Base-by-base conservation (phyloP, 2,329 filamentous ascomycete genomes). In the Sclerotinia borealis region DNA sequence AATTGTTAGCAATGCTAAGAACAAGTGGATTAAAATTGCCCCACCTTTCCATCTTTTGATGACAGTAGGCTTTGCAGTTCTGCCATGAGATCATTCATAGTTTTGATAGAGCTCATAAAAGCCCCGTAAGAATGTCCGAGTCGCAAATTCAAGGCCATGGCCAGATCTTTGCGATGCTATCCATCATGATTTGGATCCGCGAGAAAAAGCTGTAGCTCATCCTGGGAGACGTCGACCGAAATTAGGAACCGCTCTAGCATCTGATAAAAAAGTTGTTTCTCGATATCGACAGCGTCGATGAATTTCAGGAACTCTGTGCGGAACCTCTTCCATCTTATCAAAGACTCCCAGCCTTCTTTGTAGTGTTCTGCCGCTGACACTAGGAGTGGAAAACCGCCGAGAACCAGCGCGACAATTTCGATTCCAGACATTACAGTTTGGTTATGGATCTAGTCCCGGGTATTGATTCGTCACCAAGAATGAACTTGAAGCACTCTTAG, bases 321-420 rank as follows among this genome's bases (percentile, higher is more conserved):
- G 52, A 71, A 71, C 36, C 64, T 59, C n/a, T 68, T 66, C 69
- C 69, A 71, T 59, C 65, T 71, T 25, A 60, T 17, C 22, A 71
- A 43, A 22, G 65, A 64, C 55, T 72, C 70, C 50, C 67, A 70
- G 13, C 70, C 69, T 64, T 71, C 51, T 37, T 63, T 65, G 48
- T 71, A 71, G 47, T 68, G 64, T 50, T 70, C 66, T 2, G 66
- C 68, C 7, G 67, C 63, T 17, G 65, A 66, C 17, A 70, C 68
- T 4, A 72, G 39, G 1, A 72, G 62, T 5, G 67, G 70, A 17
- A 71, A 66, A 0, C 50, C 69, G 11, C 65, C 70, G 10, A 72
- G 66, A 6, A 71, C 60, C 3, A 72, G 47, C 3, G 68, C 68
- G 10, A 61, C 64, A 10, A 71, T 59, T 51, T 72, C 70, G 29